Percentiles rank a stretch among this genome's conserved stretches.
Conservation (phyloP, 2,329 filamentous ascomycete species). For the Cladosporium sphaerospermum region DNA sequence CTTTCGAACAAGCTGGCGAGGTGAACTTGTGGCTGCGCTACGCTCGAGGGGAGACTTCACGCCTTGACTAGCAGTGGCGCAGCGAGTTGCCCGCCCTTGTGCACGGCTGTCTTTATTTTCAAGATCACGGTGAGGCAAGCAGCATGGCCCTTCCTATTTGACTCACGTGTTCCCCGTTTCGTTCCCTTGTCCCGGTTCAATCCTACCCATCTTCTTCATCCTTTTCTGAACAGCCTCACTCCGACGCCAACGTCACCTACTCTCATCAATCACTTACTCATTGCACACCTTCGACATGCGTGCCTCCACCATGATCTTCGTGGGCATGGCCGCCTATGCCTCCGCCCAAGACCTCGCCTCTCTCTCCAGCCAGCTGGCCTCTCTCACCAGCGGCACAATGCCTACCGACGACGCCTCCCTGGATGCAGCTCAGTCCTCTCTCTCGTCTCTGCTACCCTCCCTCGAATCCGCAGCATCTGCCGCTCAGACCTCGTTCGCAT, state of each 20-base stretch:
- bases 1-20: no score
- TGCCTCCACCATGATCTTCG: neutral
- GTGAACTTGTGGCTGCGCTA: no score
- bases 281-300: neutral
- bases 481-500: neutral
- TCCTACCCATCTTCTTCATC: neutral
- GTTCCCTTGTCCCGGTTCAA: no score
- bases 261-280: neutral
- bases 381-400: neutral
- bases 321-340: neutral
- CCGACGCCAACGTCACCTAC: neutral
- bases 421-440: neutral
- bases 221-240: neutral
- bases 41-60: neutral
- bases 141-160: neutral
- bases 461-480: neutral
- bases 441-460: neutral
- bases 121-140: neutral
- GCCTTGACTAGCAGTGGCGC: neutral
- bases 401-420: neutral
- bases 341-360: slow-evolving; percentile 1
- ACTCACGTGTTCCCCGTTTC: neutral
- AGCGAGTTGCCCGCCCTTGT: neutral
- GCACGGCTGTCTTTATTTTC: neutral
- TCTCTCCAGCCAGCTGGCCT: neutral